Evolutionary conservation across 2,329 filamentous ascomycete species (phyloP), one percentile per base, ranked within the genome.

Genomic region (Mollisiaceae sp.): DNA sequence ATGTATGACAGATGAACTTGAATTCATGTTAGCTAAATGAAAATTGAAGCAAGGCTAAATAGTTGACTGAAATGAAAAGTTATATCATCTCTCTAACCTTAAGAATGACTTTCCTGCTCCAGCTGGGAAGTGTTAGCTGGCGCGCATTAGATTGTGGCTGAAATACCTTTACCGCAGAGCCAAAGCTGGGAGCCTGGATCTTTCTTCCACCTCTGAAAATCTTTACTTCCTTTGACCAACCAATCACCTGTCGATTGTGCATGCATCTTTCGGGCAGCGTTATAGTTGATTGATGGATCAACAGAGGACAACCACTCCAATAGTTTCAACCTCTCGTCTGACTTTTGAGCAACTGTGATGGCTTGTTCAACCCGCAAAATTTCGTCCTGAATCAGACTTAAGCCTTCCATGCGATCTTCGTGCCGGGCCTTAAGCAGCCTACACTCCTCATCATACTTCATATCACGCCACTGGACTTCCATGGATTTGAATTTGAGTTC

Each of bases 41-140:
- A 32, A 32, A 32, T 32, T 3, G 6, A 32, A 32, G 27, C 6
- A 32, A 32, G 27, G 27, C 27, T 3, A 32, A 32, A 32, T 32
- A 3, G 27, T 32, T 6, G 27, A 32, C 27, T 32, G 6, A 32
- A 32, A 32, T 3, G 27, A 32, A 32, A 32, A 32, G 27, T 12
- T 2, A 15, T 45, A 22, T 36, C 3, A 41, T 27, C 27, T 32
- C 6, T 32, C 3, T 32, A 20, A 68, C 64, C 66, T 64, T 5
- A 68, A 39, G 24, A 66, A n/a, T 9, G 64, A 58, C 38, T 68
- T 68, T 35, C 66, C 66, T n/a, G 60, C 62, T 6, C 66, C 66
- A 47, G 62, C 66, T 68, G 35, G 9, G 24, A 14, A 11, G 8
- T 35, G n/a, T 66, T 50, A 68, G 60, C 45, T 50, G 27, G 27